Conservation (phyloP, 202 grass and related monocot genomes). For the Schoenoplectus tabernaemontani region DNA sequence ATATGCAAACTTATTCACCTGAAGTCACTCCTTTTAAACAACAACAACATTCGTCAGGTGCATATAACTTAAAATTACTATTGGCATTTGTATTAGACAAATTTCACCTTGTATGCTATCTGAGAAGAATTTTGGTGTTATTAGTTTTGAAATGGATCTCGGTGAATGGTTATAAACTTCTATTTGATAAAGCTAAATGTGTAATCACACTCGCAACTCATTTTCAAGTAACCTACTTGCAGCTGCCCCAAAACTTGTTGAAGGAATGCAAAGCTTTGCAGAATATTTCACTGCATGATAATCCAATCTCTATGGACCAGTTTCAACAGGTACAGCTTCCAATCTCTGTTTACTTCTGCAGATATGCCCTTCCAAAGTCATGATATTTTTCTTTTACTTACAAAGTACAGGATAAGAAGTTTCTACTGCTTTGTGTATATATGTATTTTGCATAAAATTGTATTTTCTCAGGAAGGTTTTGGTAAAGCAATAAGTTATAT, state of each 20-base stretch:
- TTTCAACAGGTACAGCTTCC: constrained; percentile 62
- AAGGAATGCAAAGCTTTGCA: constrained; percentile 75
- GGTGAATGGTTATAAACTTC: neutral
- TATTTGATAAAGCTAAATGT: neutral
- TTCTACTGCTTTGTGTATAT: neutral
- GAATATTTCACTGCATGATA: constrained; percentile 63
- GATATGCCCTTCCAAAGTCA: neutral
- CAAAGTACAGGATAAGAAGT: neutral
- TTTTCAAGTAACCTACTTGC: constrained; percentile 13
- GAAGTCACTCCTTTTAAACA: constrained; percentile 68
- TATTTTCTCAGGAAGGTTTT: neutral
- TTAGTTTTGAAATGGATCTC: neutral
- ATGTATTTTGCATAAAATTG: constrained; percentile 4
- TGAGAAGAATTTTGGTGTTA: neutral
- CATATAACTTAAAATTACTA: neutral
- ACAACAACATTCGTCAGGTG: constrained; percentile 80
- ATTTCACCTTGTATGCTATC: neutral
- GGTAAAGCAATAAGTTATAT: neutral
- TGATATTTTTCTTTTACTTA: neutral
- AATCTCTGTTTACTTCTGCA: neutral
- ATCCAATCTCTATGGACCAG: constrained; percentile 64
- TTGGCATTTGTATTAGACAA: neutral
- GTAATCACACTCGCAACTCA: neutral
- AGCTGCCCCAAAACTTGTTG: constrained; percentile 66
- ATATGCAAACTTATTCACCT: constrained; percentile 63